Percentiles rank a stretch among this genome's conserved stretches.
phyloP scores from a whole-genome alignment of 371 early-diverging fungal genomes.

The Mortierella sp. region DNA sequence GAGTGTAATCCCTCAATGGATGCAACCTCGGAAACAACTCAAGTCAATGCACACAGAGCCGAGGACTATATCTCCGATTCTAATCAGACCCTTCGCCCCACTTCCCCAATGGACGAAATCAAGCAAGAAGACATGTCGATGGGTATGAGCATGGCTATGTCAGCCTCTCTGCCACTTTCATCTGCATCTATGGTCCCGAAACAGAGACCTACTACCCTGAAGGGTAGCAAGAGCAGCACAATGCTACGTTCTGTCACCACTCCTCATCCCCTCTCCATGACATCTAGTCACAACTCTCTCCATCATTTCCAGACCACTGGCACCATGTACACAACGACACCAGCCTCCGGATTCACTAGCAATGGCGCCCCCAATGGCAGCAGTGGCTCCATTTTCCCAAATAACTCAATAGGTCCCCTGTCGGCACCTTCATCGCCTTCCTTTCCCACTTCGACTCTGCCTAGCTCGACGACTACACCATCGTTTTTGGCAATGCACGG shows the following conservation, averaged over 20 bases:
- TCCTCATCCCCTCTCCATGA: conserved; percentile 39
- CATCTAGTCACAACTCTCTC: conserved; percentile 22
- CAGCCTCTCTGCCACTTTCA: not conserved
- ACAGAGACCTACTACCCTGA: conserved; percentile 16
- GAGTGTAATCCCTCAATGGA: conserved; percentile 34
- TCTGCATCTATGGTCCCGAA: conserved; percentile 18
- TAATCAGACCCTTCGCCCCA: conserved; percentile 14
- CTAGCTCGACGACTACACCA: conserved; percentile 26
- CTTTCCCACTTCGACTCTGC: conserved; percentile 20
- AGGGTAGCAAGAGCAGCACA: conserved; percentile 42
- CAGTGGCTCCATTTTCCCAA: conserved; percentile 18
- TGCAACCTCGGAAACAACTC: conserved; percentile 12
- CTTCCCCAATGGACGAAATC: conserved; percentile 43
- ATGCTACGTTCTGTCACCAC: conserved; percentile 41
- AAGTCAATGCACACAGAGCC: conserved; percentile 8
- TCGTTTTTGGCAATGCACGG: conserved; percentile 52
- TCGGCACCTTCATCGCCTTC: conserved; percentile 48
- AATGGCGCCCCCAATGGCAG: conserved; percentile 10
- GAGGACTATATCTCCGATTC: conserved; percentile 6
- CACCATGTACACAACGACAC: conserved; percentile 20
- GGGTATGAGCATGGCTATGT: conserved; percentile 18
- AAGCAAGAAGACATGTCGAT: conserved; percentile 37
- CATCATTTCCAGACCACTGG: conserved; percentile 35
- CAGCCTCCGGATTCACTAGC: conserved; percentile 17
- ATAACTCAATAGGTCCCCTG: conserved; percentile 32